Evolutionary conservation across 495 filamentous ascomycete species (phyloP), one percentile per base, ranked within the genome.

Genomic region (Melanomma pulvis-pyrius): DNA sequence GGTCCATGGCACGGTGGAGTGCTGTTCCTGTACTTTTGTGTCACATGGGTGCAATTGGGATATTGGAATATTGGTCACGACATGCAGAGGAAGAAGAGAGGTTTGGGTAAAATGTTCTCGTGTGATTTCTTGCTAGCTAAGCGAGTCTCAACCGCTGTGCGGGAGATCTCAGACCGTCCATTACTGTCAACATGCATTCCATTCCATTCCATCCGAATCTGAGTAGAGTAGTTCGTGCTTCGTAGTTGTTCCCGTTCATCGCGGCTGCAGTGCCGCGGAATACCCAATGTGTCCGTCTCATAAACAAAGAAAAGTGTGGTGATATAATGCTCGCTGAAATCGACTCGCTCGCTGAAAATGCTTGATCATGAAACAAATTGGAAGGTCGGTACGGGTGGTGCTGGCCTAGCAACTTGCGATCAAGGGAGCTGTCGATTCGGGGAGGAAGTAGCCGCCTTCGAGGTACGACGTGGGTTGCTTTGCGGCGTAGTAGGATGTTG

Each of bases 401-500:
- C 21, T 55, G 52, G 54, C 46, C 50, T 65, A 72, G 52, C 58
- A 71, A 34, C 50, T 54, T 55, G 66, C 58, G 44, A 76, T 74
- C 53, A 76, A 65, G 64, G 74, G 74, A 36, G 72, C 64, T 56
- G 65, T 72, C 41, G 54, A 63, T 53, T 76, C 71, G 12, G 70
- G 72, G 32, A 73, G 67, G 44, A 70, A 71, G 66, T 53, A 73
- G n/a, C 8, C 39, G 50, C 67, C 71, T 15, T 69, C 63, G 21
- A 71, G 44, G n/a, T 62, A 44, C 26, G 64, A 71, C 17, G 66
- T 66, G 6, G 39, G 53, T 47, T 74, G 67, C 28, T 65, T 59
- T 47, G 67, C 8, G 56, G 72, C 68, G 74, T 77, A 82, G 74
- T 83, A 82, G 53, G 82, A 77, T 63, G 82, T 81, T 47, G 78